Evolutionary conservation across 257 asterid species (phyloP).

Genomic region (Solanum tarijense): DNA sequence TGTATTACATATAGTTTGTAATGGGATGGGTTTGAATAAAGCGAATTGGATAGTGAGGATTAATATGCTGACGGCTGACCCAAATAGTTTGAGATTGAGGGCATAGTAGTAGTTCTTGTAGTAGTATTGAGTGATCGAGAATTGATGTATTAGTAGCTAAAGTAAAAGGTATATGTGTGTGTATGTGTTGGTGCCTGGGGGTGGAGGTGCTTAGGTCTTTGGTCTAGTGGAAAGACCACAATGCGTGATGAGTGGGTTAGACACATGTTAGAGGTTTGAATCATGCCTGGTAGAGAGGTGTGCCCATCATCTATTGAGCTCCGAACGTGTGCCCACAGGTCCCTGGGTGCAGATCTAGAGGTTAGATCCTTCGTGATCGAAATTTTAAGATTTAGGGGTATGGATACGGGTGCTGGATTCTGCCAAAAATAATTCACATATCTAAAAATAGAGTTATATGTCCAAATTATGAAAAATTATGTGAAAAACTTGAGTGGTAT

Average conservation of each 20-base stretch:
- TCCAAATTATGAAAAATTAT: background rate
- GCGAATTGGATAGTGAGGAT: no score
- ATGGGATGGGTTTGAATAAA: no score
- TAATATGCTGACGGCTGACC: no score
- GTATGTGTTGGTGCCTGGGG: background rate
- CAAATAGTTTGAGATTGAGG: no score
- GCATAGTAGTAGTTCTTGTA: no score
- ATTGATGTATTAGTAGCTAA: no score
- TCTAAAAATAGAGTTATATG: background rate
- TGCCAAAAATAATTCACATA: background rate
- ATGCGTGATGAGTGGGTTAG: background rate
- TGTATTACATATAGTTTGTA: no score
- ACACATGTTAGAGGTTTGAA: background rate
- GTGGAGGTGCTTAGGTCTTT: background rate
- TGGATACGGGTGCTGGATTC: background rate
- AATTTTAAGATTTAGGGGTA: background rate
- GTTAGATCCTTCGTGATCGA: background rate
- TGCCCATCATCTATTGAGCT: background rate
- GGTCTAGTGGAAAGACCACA: background rate
- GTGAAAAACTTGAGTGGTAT: background rate
- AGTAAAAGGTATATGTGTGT: no score
- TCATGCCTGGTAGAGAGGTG: background rate
- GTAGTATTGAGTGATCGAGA: no score
- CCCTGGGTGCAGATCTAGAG: background rate
- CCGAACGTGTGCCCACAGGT: background rate